Evolutionary conservation across 352 stramenopile genomes (phyloP).

Genomic region (Phytopythium aichiense): DNA sequence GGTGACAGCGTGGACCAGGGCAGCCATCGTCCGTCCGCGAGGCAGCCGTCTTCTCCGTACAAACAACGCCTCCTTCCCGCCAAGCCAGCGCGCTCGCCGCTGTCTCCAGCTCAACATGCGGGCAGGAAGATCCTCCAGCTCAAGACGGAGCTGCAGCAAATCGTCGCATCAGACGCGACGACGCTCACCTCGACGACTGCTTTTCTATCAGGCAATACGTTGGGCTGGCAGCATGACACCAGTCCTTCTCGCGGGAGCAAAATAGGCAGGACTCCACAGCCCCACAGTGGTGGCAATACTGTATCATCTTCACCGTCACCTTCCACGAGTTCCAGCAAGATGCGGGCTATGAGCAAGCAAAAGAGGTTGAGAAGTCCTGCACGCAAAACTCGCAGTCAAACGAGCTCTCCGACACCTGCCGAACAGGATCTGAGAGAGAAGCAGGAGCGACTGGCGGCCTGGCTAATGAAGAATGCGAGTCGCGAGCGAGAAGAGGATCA

Average conservation of each 20-base stretch:
- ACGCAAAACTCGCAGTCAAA: background rate
- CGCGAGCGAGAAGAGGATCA: constrained; percentile 11
- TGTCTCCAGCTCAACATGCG: constrained; percentile 46
- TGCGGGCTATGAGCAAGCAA: background rate
- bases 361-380: background rate
- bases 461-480: constrained; percentile 14
- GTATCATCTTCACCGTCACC: background rate
- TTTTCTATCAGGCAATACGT: background rate
- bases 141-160: constrained; percentile 31
- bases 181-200: background rate
- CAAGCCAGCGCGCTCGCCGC: constrained; percentile 12
- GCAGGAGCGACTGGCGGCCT: constrained; percentile 3
- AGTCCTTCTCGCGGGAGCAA: background rate
- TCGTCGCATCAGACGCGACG: background rate
- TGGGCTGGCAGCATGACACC: background rate
- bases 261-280: background rate
- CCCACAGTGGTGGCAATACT: background rate
- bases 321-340: background rate
- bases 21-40: background rate
- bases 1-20: too few relatives aligned
- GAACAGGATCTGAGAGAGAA: background rate
- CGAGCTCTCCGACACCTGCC: background rate
- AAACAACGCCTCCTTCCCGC: constrained; percentile 17
- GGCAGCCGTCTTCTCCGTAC: constrained; percentile 29
- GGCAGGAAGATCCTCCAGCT: constrained; percentile 52